Percentiles rank a stretch among this genome's conserved stretches.
These are phyloP conservation scores for Suhomyces prunicola DNA, from an alignment of 805 yeast species.

Conservation along the genomic window DNA sequence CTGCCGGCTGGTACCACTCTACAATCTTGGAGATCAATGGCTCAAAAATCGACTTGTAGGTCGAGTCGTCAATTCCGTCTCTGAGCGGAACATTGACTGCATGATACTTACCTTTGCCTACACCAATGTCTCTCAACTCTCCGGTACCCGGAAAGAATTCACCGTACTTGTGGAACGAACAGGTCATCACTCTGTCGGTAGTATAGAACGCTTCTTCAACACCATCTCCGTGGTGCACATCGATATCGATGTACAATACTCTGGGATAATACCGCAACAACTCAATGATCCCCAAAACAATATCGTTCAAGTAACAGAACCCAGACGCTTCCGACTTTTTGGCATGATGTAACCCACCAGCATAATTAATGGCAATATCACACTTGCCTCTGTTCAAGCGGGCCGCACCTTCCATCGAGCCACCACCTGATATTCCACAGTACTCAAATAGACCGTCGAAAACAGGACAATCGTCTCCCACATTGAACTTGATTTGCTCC, in stretches of 20 bases:
- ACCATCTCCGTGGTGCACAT: constrained; percentile 93
- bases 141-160: constrained; percentile 95
- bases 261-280: constrained; percentile 79
- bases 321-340: constrained; percentile 88
- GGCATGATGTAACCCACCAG: constrained; percentile 93
- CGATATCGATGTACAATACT: constrained; percentile 84
- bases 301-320: constrained; percentile 87
- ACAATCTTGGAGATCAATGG: constrained; percentile 76
- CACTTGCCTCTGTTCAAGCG: constrained; percentile 77
- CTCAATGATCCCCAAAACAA: constrained; percentile 79
- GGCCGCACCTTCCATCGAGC: constrained; percentile 86
- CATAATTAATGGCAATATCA: constrained; percentile 89
- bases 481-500: constrained; percentile 89
- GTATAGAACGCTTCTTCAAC: constrained; percentile 93
- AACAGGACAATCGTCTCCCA: constrained; percentile 89
- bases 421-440: constrained; percentile 81
- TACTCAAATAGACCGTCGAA: constrained; percentile 77
- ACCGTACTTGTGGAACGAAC: constrained; percentile 89
- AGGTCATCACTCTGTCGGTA: constrained; percentile 87
- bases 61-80: constrained; percentile 92
- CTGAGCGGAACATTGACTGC: constrained; percentile 82
- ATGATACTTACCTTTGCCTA: constrained; percentile 79
- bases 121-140: constrained; percentile 78
- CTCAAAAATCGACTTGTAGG: constrained; percentile 81
- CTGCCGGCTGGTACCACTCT: constrained; percentile 92